A percentile compares a stretch with the other conserved stretches of the same genome.
phyloP scores from a whole-genome alignment of 2,329 filamentous ascomycete species.

The Fusarium subglutinans region DNA sequence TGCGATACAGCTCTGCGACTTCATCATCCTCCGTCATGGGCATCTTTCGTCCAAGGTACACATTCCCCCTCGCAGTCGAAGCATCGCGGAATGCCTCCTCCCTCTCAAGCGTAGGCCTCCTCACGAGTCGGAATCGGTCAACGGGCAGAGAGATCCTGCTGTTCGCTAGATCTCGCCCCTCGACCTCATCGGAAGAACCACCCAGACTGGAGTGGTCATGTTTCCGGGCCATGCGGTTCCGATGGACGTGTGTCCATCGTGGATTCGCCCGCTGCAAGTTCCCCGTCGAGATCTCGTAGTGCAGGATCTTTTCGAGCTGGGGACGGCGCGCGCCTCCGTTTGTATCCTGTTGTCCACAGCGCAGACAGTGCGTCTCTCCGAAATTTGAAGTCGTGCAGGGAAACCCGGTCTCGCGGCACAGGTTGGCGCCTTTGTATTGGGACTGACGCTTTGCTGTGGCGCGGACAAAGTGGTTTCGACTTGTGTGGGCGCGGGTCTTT shows the following conservation, averaged over 20 bases:
- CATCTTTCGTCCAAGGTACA: constrained; percentile 38
- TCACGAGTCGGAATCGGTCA: constrained; percentile 47
- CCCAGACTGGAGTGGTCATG: constrained; percentile 1
- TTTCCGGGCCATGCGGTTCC: constrained; percentile 25
- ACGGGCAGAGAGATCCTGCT: constrained; percentile 50
- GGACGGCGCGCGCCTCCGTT: constrained; percentile 29
- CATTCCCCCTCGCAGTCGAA: constrained; percentile 48
- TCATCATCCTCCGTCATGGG: constrained; percentile 47
- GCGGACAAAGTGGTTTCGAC: constrained; percentile 46
- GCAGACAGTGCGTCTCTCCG: constrained; percentile 8
- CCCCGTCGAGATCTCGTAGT: constrained; percentile 9
- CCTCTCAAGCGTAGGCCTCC: constrained; percentile 55
- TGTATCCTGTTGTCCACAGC: constrained; percentile 26
- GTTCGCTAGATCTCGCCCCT: constrained; percentile 49
- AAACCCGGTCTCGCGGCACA: constrained; percentile 37
- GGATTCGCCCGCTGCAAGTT: constrained; percentile 13
- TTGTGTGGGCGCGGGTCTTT: constrained; percentile 31
- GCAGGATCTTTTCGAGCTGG: constrained; percentile 37
- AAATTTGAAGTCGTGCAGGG: constrained; percentile 24
- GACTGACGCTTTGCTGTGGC: constrained; percentile 46
- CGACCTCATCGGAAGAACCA: constrained; percentile 39
- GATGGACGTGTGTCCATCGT: constrained; percentile 13
- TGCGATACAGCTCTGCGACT: constrained; percentile 54
- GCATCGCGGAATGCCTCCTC: constrained; percentile 58
- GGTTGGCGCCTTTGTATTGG: constrained; percentile 21